Percentiles rank a stretch among this genome's conserved stretches.
These are phyloP conservation scores for Hypomyces perniciosus DNA, from an alignment of 2,329 filamentous ascomycete genomes.

Conservation along the genomic window DNA sequence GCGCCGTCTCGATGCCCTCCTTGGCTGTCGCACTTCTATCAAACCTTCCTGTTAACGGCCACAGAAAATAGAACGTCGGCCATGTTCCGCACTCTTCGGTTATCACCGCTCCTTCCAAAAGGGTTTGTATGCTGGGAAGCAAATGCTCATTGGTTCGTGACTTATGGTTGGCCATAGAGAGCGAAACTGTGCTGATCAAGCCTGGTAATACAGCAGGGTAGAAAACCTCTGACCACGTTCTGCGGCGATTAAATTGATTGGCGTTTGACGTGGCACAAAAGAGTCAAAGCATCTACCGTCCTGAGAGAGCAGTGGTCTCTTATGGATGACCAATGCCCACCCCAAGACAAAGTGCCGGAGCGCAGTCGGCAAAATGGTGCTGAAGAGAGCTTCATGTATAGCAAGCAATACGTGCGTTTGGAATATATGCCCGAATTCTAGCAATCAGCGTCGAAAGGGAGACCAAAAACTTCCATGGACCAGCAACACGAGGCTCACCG, in stretches of 20 bases:
- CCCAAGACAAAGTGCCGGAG: no score
- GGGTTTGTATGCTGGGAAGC: background rate
- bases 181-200: conserved; percentile 5
- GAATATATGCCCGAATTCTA: no score
- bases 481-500: conserved; percentile 5
- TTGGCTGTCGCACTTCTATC: no score
- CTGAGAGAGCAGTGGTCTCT: no score
- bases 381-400: no score
- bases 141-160: background rate
- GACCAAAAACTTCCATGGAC: background rate
- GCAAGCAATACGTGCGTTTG: no score
- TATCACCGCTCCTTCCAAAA: background rate
- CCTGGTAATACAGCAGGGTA: conserved; percentile 9
- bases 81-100: background rate
- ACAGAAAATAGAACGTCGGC: background rate
- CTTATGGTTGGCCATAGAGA: background rate
- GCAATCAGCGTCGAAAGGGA: no score
- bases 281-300: background rate
- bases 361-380: no score
- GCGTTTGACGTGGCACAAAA: background rate
- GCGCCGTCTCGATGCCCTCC: no score
- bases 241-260: conserved; percentile 4
- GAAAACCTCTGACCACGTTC: conserved; percentile 1
- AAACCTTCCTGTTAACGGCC: background rate
- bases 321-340: no score